These are phyloP conservation scores for Russula ochroleuca DNA, from an alignment of 768 basidiomycete species.

Conservation along the genomic window DNA sequence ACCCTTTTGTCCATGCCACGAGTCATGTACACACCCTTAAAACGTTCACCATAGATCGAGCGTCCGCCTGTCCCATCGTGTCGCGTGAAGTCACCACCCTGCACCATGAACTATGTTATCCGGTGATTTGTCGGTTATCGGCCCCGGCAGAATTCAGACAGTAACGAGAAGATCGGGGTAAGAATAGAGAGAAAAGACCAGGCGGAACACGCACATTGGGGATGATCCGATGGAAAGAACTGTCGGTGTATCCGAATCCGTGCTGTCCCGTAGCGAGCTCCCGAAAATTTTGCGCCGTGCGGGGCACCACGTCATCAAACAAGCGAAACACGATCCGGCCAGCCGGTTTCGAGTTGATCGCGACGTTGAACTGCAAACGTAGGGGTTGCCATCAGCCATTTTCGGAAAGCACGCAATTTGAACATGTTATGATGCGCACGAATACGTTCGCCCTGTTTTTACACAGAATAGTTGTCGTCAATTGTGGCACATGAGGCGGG, in stretches of 20 bases:
- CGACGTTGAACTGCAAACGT: constrained; percentile 52
- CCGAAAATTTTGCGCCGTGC: constrained; percentile 77
- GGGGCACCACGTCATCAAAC: constrained; percentile 78
- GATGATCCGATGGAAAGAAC: constrained; percentile 59
- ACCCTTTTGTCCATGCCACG: not conserved
- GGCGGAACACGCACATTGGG: constrained; percentile 34
- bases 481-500: not conserved
- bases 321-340: constrained; percentile 82
- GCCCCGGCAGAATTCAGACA: too few relatives aligned
- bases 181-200: not conserved
- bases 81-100: constrained; percentile 41
- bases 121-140: not conserved
- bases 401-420: not conserved
- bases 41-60: constrained; percentile 39
- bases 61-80: constrained; percentile 38
- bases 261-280: constrained; percentile 65
- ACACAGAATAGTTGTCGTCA: too few relatives aligned
- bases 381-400: not conserved
- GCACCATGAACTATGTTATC: constrained; percentile 38
- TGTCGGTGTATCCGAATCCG: constrained; percentile 68
- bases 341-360: constrained; percentile 53
- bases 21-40: constrained; percentile 31
- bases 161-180: not conserved
- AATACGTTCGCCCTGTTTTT: constrained; percentile 32
- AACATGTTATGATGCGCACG: constrained; percentile 10